Percentiles rank a stretch among this genome's conserved stretches.
Conservation (phyloP, 140 eudicot species). For the Ambrosia hybrid region DNA sequence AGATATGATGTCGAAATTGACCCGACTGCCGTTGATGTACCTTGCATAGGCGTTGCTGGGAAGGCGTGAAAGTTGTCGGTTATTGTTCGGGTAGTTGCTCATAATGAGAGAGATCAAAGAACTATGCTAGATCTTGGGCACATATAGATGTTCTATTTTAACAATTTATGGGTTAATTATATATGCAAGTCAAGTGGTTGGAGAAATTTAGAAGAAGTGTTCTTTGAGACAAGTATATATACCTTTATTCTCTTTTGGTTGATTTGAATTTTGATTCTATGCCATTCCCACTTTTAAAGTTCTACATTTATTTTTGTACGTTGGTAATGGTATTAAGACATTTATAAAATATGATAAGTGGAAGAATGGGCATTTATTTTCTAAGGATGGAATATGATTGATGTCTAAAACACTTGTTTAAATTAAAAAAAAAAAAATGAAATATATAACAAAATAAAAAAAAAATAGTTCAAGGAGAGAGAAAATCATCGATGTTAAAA, state of each 20-base stretch:
- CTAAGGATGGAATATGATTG: too few species aligned
- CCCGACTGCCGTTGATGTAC: conserved; percentile 8
- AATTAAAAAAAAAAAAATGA: too few species aligned
- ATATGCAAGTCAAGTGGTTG: not conserved
- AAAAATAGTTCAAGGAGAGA: too few species aligned
- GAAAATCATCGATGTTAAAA: too few species aligned
- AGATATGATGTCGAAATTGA: conserved; percentile 8
- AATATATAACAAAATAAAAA: too few species aligned
- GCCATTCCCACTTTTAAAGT: conserved; percentile 4
- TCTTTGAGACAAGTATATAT: conserved; percentile 22
- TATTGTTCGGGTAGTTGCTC: conserved; percentile 14
- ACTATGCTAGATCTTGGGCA: not conserved
- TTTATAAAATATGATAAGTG: not conserved
- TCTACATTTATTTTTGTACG: not conserved
- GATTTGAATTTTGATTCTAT: conserved; percentile 4
- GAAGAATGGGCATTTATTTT: too few species aligned
- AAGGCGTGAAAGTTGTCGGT: not conserved
- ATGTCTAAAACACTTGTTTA: too few species aligned
- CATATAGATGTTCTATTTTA: not conserved
- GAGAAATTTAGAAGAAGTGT: not conserved
- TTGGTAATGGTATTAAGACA: not conserved
- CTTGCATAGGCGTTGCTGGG: conserved; percentile 12
- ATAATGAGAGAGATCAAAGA: conserved; percentile 2
- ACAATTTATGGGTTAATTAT: conserved; percentile 14
- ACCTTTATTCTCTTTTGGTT: conserved; percentile 1